Conservation (phyloP, 768 basidiomycete genomes). For the Pulveroboletus sp. region DNA sequence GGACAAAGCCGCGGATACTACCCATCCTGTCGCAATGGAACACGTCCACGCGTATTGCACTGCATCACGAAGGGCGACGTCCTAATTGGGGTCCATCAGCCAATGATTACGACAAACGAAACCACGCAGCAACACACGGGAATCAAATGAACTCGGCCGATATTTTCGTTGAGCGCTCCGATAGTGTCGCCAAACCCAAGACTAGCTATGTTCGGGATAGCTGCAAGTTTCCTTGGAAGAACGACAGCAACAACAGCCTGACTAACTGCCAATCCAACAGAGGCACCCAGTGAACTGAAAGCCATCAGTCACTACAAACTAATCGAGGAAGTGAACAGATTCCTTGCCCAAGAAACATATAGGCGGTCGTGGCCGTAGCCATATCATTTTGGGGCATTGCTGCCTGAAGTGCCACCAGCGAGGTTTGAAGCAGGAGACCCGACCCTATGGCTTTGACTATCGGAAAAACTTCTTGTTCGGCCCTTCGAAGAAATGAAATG, state of each 20-base stretch:
- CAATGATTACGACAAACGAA: too few species aligned
- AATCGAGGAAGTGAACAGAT: neutral
- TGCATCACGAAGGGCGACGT: constrained; percentile 15
- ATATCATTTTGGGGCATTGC: constrained; percentile 83
- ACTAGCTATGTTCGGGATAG: constrained; percentile 30
- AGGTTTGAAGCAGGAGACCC: constrained; percentile 61
- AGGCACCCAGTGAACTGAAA: constrained; percentile 61
- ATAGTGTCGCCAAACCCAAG: constrained; percentile 34
- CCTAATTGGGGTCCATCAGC: too few species aligned
- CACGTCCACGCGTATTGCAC: constrained; percentile 60
- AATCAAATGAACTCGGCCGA: constrained; percentile 37
- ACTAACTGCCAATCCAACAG: constrained; percentile 66
- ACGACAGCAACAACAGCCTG: constrained; percentile 65
- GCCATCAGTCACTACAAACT: neutral
- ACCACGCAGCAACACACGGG: neutral
- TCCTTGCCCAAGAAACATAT: constrained; percentile 62
- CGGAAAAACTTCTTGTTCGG: constrained; percentile 57
- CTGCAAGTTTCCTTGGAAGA: constrained; percentile 32
- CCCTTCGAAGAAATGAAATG: constrained; percentile 41
- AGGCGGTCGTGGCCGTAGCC: constrained; percentile 72
- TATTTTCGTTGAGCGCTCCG: constrained; percentile 41
- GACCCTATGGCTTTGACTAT: constrained; percentile 59
- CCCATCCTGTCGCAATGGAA: constrained; percentile 61
- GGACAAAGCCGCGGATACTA: constrained; percentile 56
- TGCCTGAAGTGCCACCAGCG: constrained; percentile 72